phyloP scores from a whole-genome alignment of 345 rosid genomes.

The Punica granatum region DNA sequence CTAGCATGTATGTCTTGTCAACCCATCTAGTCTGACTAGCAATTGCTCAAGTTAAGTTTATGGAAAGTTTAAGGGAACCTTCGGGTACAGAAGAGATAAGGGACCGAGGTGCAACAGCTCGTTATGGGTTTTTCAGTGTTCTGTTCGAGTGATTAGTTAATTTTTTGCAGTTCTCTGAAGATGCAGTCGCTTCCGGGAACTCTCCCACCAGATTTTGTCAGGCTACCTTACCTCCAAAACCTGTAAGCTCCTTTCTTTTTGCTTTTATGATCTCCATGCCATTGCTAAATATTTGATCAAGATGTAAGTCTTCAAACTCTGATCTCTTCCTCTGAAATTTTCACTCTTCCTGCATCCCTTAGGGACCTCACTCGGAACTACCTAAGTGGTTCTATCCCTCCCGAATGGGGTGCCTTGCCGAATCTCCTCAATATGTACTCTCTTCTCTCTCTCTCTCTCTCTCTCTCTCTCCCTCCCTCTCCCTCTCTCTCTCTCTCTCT shows the following conservation, averaged over 20 bases:
- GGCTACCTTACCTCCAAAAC: constrained; percentile 7
- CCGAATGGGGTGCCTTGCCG: constrained; percentile 9
- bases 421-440: not conserved
- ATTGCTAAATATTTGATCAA: no score
- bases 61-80: no score
- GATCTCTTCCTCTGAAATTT: not conserved
- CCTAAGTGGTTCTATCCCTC: constrained; percentile 10
- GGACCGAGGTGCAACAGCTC: no score
- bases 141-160: not conserved
- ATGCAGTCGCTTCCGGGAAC: constrained; percentile 7
- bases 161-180: constrained; percentile 4
- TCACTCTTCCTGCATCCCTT: no score
- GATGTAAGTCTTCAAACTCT: no score
- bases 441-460: not conserved
- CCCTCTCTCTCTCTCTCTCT: not conserved
- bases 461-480: constrained; percentile 2
- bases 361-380: constrained; percentile 10
- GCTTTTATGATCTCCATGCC: no score
- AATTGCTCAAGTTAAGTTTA: no score
- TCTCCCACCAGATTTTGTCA: constrained; percentile 9
- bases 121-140: no score
- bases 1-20: not conserved
- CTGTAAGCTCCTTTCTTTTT: not conserved
- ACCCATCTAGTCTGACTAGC: no score
- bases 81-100: no score